phyloP scores from a whole-genome alignment of 768 basidiomycete genomes.

The Scleroderma bovista region DNA sequence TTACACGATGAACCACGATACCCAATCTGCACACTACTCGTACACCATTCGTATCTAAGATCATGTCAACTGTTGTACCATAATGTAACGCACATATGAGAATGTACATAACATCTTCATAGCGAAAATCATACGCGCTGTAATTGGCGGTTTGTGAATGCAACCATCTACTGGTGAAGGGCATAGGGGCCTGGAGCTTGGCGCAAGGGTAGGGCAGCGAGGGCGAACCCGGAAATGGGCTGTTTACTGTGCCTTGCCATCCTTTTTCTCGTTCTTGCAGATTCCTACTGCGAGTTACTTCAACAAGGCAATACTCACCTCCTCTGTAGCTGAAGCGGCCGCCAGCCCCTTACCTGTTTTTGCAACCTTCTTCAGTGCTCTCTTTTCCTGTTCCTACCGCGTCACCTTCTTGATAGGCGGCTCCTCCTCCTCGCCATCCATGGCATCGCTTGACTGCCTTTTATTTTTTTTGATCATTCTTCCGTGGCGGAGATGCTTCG shows the following conservation, averaged over 20 bases:
- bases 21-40: too few relatives aligned
- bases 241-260: constrained; percentile 34
- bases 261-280: constrained; percentile 45
- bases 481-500: constrained; percentile 50
- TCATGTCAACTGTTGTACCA: not conserved
- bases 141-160: not conserved
- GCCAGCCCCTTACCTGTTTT: constrained; percentile 53
- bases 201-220: too few relatives aligned
- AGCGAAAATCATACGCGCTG: not conserved
- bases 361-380: constrained; percentile 72
- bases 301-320: constrained; percentile 26
- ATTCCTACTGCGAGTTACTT: constrained; percentile 22
- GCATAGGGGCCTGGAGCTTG: not conserved
- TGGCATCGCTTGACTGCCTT: constrained; percentile 62
- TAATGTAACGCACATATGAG: not conserved
- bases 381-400: constrained; percentile 81
- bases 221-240: constrained; percentile 1
- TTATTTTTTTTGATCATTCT: constrained; percentile 68
- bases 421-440: constrained; percentile 54
- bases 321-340: too few relatives aligned
- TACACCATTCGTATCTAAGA: too few relatives aligned
- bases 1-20: too few relatives aligned
- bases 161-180: not conserved
- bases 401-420: constrained; percentile 65
- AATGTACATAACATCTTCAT: not conserved